These are phyloP conservation scores for Colletotrichum shisoi DNA, from an alignment of 2,329 filamentous ascomycete genomes.

Conservation along the genomic window DNA sequence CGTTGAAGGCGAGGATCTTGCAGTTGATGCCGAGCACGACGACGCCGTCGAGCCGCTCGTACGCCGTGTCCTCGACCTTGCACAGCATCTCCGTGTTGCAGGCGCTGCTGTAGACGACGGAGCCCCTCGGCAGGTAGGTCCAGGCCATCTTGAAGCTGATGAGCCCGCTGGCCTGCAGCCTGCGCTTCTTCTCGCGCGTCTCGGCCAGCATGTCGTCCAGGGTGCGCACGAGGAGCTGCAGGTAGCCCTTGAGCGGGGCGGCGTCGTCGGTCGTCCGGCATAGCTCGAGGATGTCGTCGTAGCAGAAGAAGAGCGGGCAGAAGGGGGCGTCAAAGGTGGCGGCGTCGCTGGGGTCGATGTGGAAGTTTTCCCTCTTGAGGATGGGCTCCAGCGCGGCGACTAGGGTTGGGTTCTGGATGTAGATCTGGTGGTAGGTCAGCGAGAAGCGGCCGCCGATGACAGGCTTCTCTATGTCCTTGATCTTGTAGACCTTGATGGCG, in stretches of 20 bases:
- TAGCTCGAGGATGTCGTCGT: constrained; percentile 52
- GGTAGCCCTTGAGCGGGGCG: constrained; percentile 48
- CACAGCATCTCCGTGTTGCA: constrained; percentile 54
- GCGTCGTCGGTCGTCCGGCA: constrained; percentile 43
- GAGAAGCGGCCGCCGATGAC: constrained; percentile 50
- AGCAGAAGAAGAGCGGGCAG: constrained; percentile 54
- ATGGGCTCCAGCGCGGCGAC: constrained; percentile 55
- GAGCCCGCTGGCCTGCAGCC: constrained; percentile 50
- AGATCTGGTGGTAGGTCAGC: constrained; percentile 53
- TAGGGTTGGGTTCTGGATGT: constrained; percentile 54
- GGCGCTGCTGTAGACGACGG: constrained; percentile 51
- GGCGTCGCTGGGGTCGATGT: constrained; percentile 50
- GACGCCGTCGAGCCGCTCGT: constrained; percentile 39
- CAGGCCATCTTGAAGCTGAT: constrained; percentile 55
- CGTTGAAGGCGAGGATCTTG: constrained; percentile 52
- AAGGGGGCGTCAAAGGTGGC: constrained; percentile 53
- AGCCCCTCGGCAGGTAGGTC: constrained; percentile 54
- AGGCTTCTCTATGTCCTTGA: constrained; percentile 54
- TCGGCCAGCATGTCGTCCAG: constrained; percentile 56
- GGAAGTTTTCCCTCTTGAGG: constrained; percentile 52
- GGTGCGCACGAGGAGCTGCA: constrained; percentile 53
- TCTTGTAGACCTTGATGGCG: constrained; percentile 58
- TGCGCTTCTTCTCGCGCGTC: constrained; percentile 49
- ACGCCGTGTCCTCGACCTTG: constrained; percentile 50
- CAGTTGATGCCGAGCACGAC: constrained; percentile 44